These are phyloP conservation scores for Rhizopogon roseolus DNA, from an alignment of 768 basidiomycete genomes.

Conservation along the genomic window DNA sequence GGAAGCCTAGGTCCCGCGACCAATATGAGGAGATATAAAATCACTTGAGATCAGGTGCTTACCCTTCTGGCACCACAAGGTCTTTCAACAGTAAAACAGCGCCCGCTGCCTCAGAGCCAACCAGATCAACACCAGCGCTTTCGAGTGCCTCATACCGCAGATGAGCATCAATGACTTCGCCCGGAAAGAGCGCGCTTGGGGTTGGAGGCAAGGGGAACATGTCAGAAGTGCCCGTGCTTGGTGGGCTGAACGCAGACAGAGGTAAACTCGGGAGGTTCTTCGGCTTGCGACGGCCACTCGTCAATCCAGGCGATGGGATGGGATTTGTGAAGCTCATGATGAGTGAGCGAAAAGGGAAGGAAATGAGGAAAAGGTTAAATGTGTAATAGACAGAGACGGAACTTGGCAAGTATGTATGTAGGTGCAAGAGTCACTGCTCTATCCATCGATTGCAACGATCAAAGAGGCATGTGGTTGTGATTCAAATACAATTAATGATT, in stretches of 20 bases:
- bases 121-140: neutral
- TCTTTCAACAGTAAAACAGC: constrained; percentile 18
- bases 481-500: neutral
- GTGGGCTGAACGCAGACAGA: constrained; percentile 69
- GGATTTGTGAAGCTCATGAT: constrained; percentile 8
- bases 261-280: constrained; percentile 71
- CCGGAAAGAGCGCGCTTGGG: constrained; percentile 63
- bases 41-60: neutral
- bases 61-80: neutral
- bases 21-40: neutral
- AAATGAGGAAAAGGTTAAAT: neutral
- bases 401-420: neutral
- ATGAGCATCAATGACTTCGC: constrained; percentile 62
- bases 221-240: constrained; percentile 63
- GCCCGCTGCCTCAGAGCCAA: constrained; percentile 33
- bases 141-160: constrained; percentile 41
- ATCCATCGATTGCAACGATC: neutral
- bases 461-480: neutral
- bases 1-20: constrained; percentile 7
- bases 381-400: neutral
- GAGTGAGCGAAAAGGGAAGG: neutral
- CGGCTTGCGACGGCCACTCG: constrained; percentile 53
- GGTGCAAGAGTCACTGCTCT: neutral
- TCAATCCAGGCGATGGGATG: constrained; percentile 38
- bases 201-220: constrained; percentile 65